These are phyloP conservation scores for Aspergillus hancockii DNA, from an alignment of 495 filamentous ascomycete species.

Conservation along the genomic window DNA sequence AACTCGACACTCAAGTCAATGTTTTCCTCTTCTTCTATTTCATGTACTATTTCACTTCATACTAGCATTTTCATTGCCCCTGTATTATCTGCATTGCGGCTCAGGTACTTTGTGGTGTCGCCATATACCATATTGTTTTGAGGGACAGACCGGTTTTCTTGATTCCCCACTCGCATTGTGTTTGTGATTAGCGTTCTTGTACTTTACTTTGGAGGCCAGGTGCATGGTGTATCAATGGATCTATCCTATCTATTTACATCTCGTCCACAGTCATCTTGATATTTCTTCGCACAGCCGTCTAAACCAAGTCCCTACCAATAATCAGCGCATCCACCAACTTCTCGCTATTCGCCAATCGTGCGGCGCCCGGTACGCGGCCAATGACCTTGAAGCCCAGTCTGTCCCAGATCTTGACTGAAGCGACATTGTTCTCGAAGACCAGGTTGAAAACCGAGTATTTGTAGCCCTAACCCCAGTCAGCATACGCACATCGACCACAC, in stretches of 20 bases:
- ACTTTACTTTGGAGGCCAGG: conserved; percentile 4
- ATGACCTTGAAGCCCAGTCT: conserved; percentile 92
- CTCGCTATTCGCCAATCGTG: conserved; percentile 42
- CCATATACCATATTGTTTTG: conserved; percentile 22
- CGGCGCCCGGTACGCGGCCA: conserved; percentile 66
- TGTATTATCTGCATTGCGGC: conserved; percentile 25
- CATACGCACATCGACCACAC: background rate
- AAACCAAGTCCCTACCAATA: conserved; percentile 40
- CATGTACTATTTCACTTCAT: background rate
- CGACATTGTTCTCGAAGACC: conserved; percentile 95
- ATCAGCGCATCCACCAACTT: conserved; percentile 50
- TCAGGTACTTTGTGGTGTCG: conserved; percentile 7
- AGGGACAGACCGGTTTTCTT: conserved; percentile 21
- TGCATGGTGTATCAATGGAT: conserved; percentile 15
- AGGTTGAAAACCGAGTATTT: conserved; percentile 98
- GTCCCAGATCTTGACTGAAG: conserved; percentile 94
- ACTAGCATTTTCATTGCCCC: background rate
- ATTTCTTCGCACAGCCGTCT: conserved; percentile 1
- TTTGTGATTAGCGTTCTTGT: conserved; percentile 16
- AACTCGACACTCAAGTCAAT: background rate
- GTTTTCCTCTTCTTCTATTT: background rate
- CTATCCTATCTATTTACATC: conserved; percentile 8
- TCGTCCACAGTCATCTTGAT: too few relatives aligned
- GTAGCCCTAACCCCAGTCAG: conserved; percentile 64
- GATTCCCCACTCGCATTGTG: conserved; percentile 32